Base-by-base conservation (phyloP, 1,139 yeast genomes). In the Candida buenavistaensis region DNA sequence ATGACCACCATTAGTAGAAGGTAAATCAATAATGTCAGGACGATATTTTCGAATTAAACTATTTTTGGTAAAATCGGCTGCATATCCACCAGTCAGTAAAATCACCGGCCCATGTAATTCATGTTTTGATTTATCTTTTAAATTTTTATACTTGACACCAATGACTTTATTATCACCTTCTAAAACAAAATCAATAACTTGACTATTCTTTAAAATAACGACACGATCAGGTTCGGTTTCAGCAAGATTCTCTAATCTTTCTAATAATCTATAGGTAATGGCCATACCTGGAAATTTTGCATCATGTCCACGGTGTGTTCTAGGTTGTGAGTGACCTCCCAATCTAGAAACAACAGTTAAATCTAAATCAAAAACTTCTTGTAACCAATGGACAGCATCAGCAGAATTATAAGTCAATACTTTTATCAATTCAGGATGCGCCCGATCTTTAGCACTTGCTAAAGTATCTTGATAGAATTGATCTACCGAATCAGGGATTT, bases 11-110 rank as follows among this genome's bases (percentile, higher is more conserved):
- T 84, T 83, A 1, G 94, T 83, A 0, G 90, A 79, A 15, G 92
- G 86, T 28, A 82, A 64, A 32, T 71, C 68, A 27, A 68, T 64
- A 30, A 82, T 65, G 37, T 82, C 83, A 0, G 90, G 89, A 14
- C 86, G 71, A 49, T 74, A 74, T 51, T 75, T 68, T 38, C 68
- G 57, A 39, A 77, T 61, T 37, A 77, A 61, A 13, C 78, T 72
- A 41, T 70, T 64, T 42, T 70, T 70, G 28, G 78, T 72, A 56
- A 79, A 72, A 55, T 79, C 74, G 33, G 79, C 75, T 40, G 81
- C 81, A 62, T 72, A 85, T 2, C 95, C 95, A 34, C 95, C 95
- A 2, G 95, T 83, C 23, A 90, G 80, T 63, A 86, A 68, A 23
- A 86, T 74, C 2, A 85, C 86, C 0, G 82, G 81, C 1, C 82